Evolutionary conservation across 257 asterid species (phyloP).

Genomic region (Misopates orontium): DNA sequence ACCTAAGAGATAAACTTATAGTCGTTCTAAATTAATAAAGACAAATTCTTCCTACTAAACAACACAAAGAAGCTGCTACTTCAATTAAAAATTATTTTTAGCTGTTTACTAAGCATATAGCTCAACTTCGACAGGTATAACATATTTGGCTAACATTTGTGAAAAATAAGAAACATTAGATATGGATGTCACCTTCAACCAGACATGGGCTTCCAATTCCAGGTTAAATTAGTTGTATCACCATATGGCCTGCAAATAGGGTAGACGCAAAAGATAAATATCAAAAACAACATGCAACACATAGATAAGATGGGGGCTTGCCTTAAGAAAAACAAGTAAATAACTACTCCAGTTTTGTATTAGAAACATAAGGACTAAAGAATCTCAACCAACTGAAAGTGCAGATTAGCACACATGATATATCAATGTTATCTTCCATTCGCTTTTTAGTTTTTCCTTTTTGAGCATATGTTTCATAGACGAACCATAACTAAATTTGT

Average conservation of each 20-base stretch:
- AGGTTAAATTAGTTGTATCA: constrained; percentile 46
- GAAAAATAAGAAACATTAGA: constrained; percentile 14
- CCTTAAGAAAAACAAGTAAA: too few relatives aligned
- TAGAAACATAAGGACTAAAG: too few relatives aligned
- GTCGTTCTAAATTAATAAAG: too few relatives aligned
- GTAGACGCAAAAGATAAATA: constrained; percentile 11
- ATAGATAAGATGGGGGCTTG: too few relatives aligned
- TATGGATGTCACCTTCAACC: constrained; percentile 38
- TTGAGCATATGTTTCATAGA: background rate
- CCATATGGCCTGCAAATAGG: constrained; percentile 46
- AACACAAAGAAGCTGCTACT: too few relatives aligned
- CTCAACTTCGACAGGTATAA: background rate
- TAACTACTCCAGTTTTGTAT: too few relatives aligned
- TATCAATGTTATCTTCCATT: background rate
- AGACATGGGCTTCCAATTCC: constrained; percentile 44
- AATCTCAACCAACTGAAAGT: too few relatives aligned
- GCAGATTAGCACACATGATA: background rate
- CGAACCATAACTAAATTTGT: constrained; percentile 3
- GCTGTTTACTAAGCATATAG: too few relatives aligned
- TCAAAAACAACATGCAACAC: constrained; percentile 14
- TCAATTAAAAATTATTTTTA: too few relatives aligned
- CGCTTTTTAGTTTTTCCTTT: background rate
- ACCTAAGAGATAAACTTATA: too few relatives aligned
- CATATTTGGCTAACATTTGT: constrained; percentile 1
- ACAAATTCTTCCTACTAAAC: too few relatives aligned